A percentile compares a stretch with the other conserved stretches of the same genome.
These are phyloP conservation scores for Carex scoparia DNA, from an alignment of 176 grass and related monocot genomes.

Conservation along the genomic window DNA sequence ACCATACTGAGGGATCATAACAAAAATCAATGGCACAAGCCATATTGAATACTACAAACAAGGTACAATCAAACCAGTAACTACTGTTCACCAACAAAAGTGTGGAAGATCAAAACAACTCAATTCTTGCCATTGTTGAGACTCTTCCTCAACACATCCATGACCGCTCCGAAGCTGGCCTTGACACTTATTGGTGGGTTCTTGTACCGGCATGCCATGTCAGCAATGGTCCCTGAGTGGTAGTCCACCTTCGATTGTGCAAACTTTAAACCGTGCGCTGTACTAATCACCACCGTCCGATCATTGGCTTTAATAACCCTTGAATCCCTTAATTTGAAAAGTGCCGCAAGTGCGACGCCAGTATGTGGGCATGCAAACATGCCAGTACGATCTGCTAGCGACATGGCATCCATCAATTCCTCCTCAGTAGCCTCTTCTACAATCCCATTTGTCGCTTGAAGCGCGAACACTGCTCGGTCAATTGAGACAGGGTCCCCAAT, in stretches of 20 bases:
- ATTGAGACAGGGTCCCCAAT: constrained; percentile 87
- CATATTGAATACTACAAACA: constrained; percentile 9
- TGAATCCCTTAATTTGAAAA: constrained; percentile 74
- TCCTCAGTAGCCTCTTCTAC: constrained; percentile 87
- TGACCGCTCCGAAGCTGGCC: constrained; percentile 76
- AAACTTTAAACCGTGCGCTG: constrained; percentile 79
- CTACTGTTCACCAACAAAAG: neutral
- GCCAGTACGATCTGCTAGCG: constrained; percentile 75
- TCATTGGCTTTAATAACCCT: constrained; percentile 61
- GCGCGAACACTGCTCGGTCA: constrained; percentile 55
- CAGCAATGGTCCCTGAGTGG: constrained; percentile 65
- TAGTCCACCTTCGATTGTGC: constrained; percentile 87
- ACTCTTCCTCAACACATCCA: constrained; percentile 88
- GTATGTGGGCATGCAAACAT: constrained; percentile 98
- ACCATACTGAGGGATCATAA: neutral
- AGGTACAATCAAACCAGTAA: neutral
- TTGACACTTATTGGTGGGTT: constrained; percentile 80
- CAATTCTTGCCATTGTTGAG: constrained; percentile 63
- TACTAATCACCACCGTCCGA: constrained; percentile 82
- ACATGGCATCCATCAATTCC: constrained; percentile 97
- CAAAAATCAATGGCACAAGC: neutral
- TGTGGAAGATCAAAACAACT: constrained; percentile 10
- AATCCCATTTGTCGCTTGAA: constrained; percentile 64
- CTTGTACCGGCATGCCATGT: constrained; percentile 72
- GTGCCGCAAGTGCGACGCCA: constrained; percentile 66